These are phyloP conservation scores for Haematococcus sp. DNA, from an alignment of 139 green algal genomes.

Conservation along the genomic window DNA sequence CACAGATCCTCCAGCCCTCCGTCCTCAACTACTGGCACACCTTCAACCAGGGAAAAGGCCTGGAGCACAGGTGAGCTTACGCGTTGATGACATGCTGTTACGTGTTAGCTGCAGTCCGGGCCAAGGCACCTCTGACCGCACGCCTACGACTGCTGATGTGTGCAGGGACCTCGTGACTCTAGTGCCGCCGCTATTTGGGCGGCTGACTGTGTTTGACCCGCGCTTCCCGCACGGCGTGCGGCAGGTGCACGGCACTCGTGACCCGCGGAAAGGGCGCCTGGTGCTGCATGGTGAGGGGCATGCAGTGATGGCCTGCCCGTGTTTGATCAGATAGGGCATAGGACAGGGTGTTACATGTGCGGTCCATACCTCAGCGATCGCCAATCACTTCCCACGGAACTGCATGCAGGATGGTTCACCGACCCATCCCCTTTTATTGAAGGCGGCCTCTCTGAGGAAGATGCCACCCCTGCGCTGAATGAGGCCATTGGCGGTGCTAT, in stretches of 20 bases:
- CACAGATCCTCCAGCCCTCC: constrained; percentile 61
- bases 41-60: constrained; percentile 46
- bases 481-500: constrained; percentile 39
- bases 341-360: no score
- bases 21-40: constrained; percentile 73
- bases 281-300: constrained; percentile 69
- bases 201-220: constrained; percentile 58
- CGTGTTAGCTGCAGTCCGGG: no score
- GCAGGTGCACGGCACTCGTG: constrained; percentile 48
- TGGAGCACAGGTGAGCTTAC: constrained; percentile 49
- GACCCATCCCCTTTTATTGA: constrained; percentile 68
- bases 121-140: no score
- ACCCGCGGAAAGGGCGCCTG: constrained; percentile 63
- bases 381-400: background rate
- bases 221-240: constrained; percentile 76
- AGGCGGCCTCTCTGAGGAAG: constrained; percentile 45
- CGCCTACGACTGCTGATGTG: no score
- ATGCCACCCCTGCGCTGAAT: constrained; percentile 41
- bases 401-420: constrained; percentile 76
- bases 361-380: no score
- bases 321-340: no score
- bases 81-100: no score
- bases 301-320: no score
- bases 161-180: constrained; percentile 51
- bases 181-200: constrained; percentile 64